Evolutionary conservation across 2,329 filamentous ascomycete genomes (phyloP), one percentile per base, ranked within the genome.

Genomic region (Biscogniauxia sp.): DNA sequence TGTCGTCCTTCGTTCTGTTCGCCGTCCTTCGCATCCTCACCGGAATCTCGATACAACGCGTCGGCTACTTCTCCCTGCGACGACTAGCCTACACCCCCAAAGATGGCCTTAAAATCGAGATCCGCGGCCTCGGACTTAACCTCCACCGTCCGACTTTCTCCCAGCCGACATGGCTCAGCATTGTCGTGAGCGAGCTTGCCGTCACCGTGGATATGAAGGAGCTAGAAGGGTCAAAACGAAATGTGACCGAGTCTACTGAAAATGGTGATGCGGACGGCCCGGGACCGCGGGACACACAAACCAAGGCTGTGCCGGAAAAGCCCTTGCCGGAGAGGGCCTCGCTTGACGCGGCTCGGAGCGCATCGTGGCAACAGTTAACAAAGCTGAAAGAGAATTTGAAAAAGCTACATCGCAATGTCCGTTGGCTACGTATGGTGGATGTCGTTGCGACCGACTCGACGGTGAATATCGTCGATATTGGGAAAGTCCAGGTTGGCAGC

Each of bases 101-200:
- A 76, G 92, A 97, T 84, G 95, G 95, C 68, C 80, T 97, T 71
- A 90, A 90, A 70, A 87, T 99, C 75, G 92, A 97, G 75, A 88
- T 99, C 59, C 88, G 95, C 55, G 92, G 93, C 55, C 82, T 99
- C 56, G 93, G 95, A 52, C 82, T 99, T 69, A 90, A 91, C 60
- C 77, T 98, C 64, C 95, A 99, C 77, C 88, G 93, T 4, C 95
- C 95, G 13, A 98, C 95, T 5, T 98, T 99, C 77, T 92, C 94
- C 53, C 93, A 98, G 75, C 95, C 95, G 52, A 98, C 96, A 64
- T 98, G 94, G 93, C 80, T 97, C 69, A 98, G 93, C 74, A 82
- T 99, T 55, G 91, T 95, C 8, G 78, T 99, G 61, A 91, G 87
- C 70, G 95, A 97, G 73, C 80, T 97, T 55, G 90, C 88, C 55